Percentiles rank a stretch among this genome's conserved stretches.
These are phyloP conservation scores for Taiwanofungus camphoratus DNA, from an alignment of 1,284 basidiomycete species.

Conservation along the genomic window DNA sequence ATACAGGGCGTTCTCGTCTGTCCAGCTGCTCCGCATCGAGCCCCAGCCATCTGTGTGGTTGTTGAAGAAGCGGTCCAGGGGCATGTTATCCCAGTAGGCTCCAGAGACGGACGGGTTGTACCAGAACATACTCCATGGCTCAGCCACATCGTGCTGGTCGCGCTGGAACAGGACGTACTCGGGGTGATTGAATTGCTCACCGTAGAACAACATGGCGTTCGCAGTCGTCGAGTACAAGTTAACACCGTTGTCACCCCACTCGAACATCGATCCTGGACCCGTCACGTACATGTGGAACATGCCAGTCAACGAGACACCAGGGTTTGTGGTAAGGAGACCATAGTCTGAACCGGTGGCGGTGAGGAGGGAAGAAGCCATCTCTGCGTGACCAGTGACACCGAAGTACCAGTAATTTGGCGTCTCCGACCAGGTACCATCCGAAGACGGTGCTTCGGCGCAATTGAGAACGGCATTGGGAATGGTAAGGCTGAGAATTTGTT, in stretches of 20 bases:
- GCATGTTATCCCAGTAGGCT: slow-evolving; percentile 86
- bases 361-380: slow-evolving; percentile 80
- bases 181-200: slow-evolving; percentile 60
- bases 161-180: slow-evolving; percentile 87
- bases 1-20: slow-evolving; percentile 78
- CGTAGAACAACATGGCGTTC: slow-evolving; percentile 73
- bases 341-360: slow-evolving; percentile 85
- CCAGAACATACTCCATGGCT: slow-evolving; percentile 98
- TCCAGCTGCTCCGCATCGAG: slow-evolving; percentile 91
- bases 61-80: slow-evolving; percentile 82
- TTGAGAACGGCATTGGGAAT: slow-evolving; percentile 74
- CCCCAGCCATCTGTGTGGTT: slow-evolving; percentile 75
- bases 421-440: slow-evolving; percentile 93
- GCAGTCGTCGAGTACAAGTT: slow-evolving; percentile 90
- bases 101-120: slow-evolving; percentile 82
- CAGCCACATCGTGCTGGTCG: slow-evolving; percentile 80
- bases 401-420: slow-evolving; percentile 97
- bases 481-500: slow-evolving; percentile 62
- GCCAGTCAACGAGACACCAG: slow-evolving; percentile 71
- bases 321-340: slow-evolving; percentile 66
- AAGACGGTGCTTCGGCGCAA: slow-evolving; percentile 61
- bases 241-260: slow-evolving; percentile 91
- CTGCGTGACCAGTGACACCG: slow-evolving; percentile 88
- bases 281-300: slow-evolving; percentile 88
- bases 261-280: slow-evolving; percentile 85